Evolutionary conservation across 1,284 basidiomycete species (phyloP), one percentile per base, ranked within the genome.

Genomic region (Fomitopsis pinicola): DNA sequence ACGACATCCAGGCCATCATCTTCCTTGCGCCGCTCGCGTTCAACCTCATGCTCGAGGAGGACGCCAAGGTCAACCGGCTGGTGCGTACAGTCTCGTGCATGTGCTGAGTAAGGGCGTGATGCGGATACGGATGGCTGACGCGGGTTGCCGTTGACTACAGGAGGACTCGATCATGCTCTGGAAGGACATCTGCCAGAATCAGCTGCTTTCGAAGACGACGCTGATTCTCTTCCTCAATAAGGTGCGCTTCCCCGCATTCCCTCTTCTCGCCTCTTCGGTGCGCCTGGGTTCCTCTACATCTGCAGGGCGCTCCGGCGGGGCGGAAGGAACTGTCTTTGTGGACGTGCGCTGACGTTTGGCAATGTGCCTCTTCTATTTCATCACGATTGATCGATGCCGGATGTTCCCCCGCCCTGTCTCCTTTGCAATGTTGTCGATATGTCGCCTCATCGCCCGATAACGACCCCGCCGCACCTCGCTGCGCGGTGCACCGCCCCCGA

Each of bases 201-300:
- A 76, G 64, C 76, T 88, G 8, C 75, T 87, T 9, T 71, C 76
- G 1, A 80, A 79, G 64, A 82, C 83, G 8, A 83, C 84, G 64
- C 75, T 88, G 54, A 84, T 87, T 56, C 74, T 87, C 30, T 87
- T 87, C 71, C 76, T 88, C 61, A 90, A 90, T 67, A 90, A 89
- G 77, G 83, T 82, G 66, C 28, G 74, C 62, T 54, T 22, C 14
- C 7, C 50, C 40, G 10, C 10, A 14, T 48, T 22, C 12, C 33
- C 26, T 22, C 48, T 40, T 38, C 38, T 42, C 5, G 3, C 26
- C 28, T 33, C 57, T 19, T 26, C 42, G 22, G 22, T 12, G 19
- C 22, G 35, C 17, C 19, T 6, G 6, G 17, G 56, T 26, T 8
- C 14, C 9, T 15, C 36, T n/a, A 3, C 19, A 6, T 28, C 33